Evolutionary conservation across 1,284 basidiomycete genomes (phyloP).

Genomic region (Puccinia novopanici): DNA sequence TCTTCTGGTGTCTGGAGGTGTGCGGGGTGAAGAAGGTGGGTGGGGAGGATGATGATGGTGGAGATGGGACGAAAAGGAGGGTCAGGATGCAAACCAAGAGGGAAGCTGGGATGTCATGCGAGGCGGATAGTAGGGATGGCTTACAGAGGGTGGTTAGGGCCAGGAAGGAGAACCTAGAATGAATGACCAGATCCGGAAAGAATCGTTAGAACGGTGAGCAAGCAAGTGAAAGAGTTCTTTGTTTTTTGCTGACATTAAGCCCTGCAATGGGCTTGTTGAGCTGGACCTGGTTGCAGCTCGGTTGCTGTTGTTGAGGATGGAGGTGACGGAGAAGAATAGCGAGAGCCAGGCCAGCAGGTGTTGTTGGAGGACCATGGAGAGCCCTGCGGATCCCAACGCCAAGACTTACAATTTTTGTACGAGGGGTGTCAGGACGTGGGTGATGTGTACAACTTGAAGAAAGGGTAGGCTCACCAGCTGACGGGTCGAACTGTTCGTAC

Average conservation of each 20-base stretch:
- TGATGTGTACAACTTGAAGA: neutral
- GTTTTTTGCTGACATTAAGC: constrained; percentile 6
- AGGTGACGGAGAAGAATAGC: constrained; percentile 20
- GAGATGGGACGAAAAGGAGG: no score
- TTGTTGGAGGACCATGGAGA: constrained; percentile 30
- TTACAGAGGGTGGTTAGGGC: constrained; percentile 25
- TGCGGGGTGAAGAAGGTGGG: neutral
- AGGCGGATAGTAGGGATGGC: neutral
- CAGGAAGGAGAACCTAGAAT: constrained; percentile 20
- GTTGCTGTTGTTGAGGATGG: constrained; percentile 21
- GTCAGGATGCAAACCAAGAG: no score
- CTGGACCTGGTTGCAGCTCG: neutral
- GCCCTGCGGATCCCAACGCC: neutral
- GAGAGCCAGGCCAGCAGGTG: constrained; percentile 20
- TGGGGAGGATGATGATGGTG: neutral
- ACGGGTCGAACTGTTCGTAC: constrained; percentile 35
- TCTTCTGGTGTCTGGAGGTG: neutral
- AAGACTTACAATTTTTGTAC: neutral
- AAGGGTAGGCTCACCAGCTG: neutral
- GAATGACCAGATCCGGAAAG: no score
- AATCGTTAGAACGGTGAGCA: neutral
- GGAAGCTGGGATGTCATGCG: no score
- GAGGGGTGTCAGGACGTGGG: neutral
- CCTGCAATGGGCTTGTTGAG: neutral
- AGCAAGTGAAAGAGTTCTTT: neutral